Percentiles rank a stretch among this genome's conserved stretches.
These are phyloP conservation scores for Graphium sp. DNA, from an alignment of 2,329 filamentous ascomycete genomes.

Conservation along the genomic window DNA sequence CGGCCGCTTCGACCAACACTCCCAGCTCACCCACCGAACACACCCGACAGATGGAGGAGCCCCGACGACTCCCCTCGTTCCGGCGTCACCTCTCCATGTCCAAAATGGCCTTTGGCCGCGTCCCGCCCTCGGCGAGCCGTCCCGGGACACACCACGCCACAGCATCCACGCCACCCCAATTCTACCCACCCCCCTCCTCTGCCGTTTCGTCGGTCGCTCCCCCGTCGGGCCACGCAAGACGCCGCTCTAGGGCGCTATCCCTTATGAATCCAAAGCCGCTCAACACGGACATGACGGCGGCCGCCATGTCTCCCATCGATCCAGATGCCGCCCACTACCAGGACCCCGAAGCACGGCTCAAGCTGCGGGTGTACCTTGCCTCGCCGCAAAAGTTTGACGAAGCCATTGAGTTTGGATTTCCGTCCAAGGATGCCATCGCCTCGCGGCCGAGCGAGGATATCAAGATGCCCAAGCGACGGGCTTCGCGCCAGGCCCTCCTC, in stretches of 20 bases:
- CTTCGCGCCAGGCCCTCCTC: background rate
- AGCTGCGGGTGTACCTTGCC: conserved; percentile 70
- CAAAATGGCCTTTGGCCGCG: conserved; percentile 42
- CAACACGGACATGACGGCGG: conserved; percentile 4
- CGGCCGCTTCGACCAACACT: conserved; percentile 21
- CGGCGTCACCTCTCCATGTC: conserved; percentile 57
- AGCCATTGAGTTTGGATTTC: conserved; percentile 85
- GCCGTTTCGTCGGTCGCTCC: conserved; percentile 11
- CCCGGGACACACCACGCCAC: conserved; percentile 25
- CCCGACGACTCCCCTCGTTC: conserved; percentile 45
- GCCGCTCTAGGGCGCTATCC: conserved; percentile 37
- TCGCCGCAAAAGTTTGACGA: conserved; percentile 94
- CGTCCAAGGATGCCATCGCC: conserved; percentile 33
- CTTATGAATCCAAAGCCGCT: conserved; percentile 27
- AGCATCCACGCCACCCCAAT: conserved; percentile 12
- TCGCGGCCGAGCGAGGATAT: conserved; percentile 15
- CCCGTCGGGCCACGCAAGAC: conserved; percentile 20
- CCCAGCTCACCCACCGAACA: background rate
- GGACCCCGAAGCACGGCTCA: conserved; percentile 74
- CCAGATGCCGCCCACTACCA: conserved; percentile 68
- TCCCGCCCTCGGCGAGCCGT: conserved; percentile 29
- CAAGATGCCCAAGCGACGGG: conserved; percentile 7
- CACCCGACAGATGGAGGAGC: conserved; percentile 1
- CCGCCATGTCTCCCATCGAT: conserved; percentile 32
- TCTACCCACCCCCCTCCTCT: conserved; percentile 10